These are phyloP conservation scores for Penicillium salamii DNA, from an alignment of 495 filamentous ascomycete genomes.

Conservation along the genomic window DNA sequence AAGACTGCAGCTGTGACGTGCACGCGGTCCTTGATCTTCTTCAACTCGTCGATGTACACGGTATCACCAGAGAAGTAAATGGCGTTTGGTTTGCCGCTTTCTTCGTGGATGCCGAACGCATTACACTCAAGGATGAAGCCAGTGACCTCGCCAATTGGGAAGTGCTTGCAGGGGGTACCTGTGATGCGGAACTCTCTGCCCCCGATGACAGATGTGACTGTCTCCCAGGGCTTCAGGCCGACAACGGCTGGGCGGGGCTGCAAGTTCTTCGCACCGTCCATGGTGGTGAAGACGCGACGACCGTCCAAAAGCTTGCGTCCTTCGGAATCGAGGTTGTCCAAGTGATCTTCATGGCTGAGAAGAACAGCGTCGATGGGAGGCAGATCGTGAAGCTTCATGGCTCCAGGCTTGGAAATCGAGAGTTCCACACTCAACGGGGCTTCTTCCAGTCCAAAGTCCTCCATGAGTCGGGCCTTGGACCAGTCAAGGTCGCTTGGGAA, in stretches of 20 bases:
- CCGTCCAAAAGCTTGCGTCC: slow-evolving; percentile 45
- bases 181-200: slow-evolving; percentile 29
- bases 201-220: slow-evolving; percentile 16
- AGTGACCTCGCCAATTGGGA: slow-evolving; percentile 46
- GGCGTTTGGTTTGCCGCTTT: slow-evolving; percentile 43
- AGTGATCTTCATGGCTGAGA: slow-evolving; percentile 55
- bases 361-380: slow-evolving; percentile 52
- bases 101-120: slow-evolving; percentile 34
- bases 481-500: slow-evolving; percentile 40
- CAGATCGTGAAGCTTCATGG: slow-evolving; percentile 34
- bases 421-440: slow-evolving; percentile 9
- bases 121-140: slow-evolving; percentile 44
- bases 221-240: slow-evolving; percentile 36
- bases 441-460: too few relatives aligned
- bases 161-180: slow-evolving; percentile 44
- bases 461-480: slow-evolving; percentile 19
- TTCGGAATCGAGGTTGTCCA: slow-evolving; percentile 49
- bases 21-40: slow-evolving; percentile 15
- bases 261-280: slow-evolving; percentile 44
- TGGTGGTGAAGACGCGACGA: slow-evolving; percentile 48
- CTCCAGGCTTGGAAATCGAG: slow-evolving; percentile 32
- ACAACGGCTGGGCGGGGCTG: slow-evolving; percentile 39
- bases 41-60: slow-evolving; percentile 46
- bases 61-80: slow-evolving; percentile 58
- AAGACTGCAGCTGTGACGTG: slow-evolving; percentile 25